Evolutionary conservation across 2,329 filamentous ascomycete species (phyloP), one percentile per base, ranked within the genome.

Genomic region (Chaetomium olivaceum): DNA sequence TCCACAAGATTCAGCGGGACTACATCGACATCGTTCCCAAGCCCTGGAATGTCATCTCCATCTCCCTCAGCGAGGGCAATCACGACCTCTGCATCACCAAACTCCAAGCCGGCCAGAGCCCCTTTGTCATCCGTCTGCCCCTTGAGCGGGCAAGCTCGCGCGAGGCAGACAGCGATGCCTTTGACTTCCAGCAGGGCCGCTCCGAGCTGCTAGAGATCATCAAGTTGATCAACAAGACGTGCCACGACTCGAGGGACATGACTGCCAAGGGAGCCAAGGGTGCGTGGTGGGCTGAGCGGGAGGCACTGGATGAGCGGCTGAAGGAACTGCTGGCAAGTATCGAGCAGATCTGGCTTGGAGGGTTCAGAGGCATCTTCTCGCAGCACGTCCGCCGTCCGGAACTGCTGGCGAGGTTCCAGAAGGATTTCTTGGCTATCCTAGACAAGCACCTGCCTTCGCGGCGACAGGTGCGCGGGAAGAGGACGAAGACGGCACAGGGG

Each of bases 361-460:
- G 95, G 0, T 99, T 99, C 83, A 90, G 89, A 64, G 93, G 94
- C 19, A 89, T 99, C n/a, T 94, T 99, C 74, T 93, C 92, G 1
- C 90, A 91, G 62, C 86, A 91, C 61, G 77, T 81, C 58, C 83
- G 84, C 46, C 83, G 89, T 23, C 80, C 85, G 0, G 83, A 88
- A 29, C 80, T 91, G 12, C 79, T 98, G 36, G 85, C 86, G 5
- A 86, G 86, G 33, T 98, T 99, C 75, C 87, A 92, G 39, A 87
- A 86, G 74, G 87, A 86, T 4, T 93, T 99, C 69, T 85, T 93
- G 62, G 86, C 85, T 64, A 90, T 95, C 3, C 83, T 99, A 12
- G 89, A 94, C 73, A 90, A 91, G 66, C 87, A 96, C 76, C 81
- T 99, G 5, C 95, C 95, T 0, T 98, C 95, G 3, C 85, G 95